phyloP scores from a whole-genome alignment of 2,329 filamentous ascomycete species.

The Fusarium proliferatum region DNA sequence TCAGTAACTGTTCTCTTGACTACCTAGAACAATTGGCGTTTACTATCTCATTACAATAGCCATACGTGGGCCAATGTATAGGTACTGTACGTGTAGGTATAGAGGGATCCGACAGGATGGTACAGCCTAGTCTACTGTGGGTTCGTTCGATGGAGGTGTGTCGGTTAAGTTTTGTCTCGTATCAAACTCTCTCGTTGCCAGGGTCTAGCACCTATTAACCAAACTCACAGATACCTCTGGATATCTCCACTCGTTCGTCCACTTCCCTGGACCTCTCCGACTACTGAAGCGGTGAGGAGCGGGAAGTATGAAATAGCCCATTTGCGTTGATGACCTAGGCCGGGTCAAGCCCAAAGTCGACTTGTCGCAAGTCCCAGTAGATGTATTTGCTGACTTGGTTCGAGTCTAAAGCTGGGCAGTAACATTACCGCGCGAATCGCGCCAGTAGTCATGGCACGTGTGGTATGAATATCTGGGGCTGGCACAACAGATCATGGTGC shows the following conservation, averaged over 20 bases:
- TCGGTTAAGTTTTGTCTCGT: constrained; percentile 28
- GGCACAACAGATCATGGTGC: constrained; percentile 5
- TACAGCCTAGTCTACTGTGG: constrained; percentile 40
- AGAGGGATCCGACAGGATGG: constrained; percentile 41
- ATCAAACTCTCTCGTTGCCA: constrained; percentile 19
- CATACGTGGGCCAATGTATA: constrained; percentile 8
- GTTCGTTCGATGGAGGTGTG: constrained; percentile 19
- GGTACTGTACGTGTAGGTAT: constrained; percentile 1
- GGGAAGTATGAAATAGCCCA: neutral
- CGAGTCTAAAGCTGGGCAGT: neutral
- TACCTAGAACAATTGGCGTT: neutral
- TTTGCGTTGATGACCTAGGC: neutral
- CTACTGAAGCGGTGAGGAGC: constrained; percentile 11
- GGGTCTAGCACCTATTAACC: neutral
- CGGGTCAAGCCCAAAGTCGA: neutral
- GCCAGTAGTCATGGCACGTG: neutral
- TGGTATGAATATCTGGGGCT: constrained; percentile 8
- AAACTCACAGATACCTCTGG: constrained; percentile 9
- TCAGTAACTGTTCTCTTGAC: neutral
- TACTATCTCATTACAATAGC: neutral
- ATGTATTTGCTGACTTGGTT: too few relatives aligned
- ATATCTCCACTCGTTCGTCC: constrained; percentile 16
- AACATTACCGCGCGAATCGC: constrained; percentile 1
- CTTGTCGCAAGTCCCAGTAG: neutral
- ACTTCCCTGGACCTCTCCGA: constrained; percentile 3